Evolutionary conservation across 2,329 filamentous ascomycete genomes (phyloP).

Genomic region (Aquanectria penicillioides): DNA sequence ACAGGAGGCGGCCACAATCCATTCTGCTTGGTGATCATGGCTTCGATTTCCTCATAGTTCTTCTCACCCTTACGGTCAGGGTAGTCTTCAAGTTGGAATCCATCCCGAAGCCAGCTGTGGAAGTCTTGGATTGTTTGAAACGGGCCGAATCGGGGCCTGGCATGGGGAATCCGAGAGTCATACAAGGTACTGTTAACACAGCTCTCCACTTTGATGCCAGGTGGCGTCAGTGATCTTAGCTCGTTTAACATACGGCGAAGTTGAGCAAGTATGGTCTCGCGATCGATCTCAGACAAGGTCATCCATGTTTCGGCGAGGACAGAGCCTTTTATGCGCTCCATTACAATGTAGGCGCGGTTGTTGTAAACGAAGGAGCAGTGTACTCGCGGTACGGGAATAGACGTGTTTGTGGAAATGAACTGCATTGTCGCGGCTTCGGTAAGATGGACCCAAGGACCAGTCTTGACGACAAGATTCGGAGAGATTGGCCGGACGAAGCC

Average conservation of each 20-base stretch:
- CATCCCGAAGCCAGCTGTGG: conserved; percentile 44
- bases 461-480: conserved; percentile 38
- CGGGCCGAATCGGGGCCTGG: conserved; percentile 40
- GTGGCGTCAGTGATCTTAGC: conserved; percentile 35
- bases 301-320: conserved; percentile 28
- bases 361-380: conserved; percentile 49
- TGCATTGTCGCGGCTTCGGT: conserved; percentile 36
- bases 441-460: conserved; percentile 29
- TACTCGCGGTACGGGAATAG: conserved; percentile 32
- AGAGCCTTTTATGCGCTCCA: conserved; percentile 48
- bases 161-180: conserved; percentile 40
- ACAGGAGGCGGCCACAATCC: conserved; percentile 47
- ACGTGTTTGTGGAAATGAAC: conserved; percentile 32
- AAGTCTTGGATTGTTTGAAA: conserved; percentile 46
- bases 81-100: conserved; percentile 36
- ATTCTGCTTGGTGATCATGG: conserved; percentile 50
- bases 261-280: conserved; percentile 29
- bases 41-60: conserved; percentile 42
- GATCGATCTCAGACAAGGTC: conserved; percentile 19
- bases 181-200: conserved; percentile 40
- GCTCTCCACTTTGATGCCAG: conserved; percentile 33
- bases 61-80: conserved; percentile 25
- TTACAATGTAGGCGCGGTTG: conserved; percentile 56
- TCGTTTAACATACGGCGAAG: conserved; percentile 35
- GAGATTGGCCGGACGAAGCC: conserved; percentile 43